These are phyloP conservation scores for Trametes punicea DNA, from an alignment of 768 basidiomycete species.

Conservation along the genomic window DNA sequence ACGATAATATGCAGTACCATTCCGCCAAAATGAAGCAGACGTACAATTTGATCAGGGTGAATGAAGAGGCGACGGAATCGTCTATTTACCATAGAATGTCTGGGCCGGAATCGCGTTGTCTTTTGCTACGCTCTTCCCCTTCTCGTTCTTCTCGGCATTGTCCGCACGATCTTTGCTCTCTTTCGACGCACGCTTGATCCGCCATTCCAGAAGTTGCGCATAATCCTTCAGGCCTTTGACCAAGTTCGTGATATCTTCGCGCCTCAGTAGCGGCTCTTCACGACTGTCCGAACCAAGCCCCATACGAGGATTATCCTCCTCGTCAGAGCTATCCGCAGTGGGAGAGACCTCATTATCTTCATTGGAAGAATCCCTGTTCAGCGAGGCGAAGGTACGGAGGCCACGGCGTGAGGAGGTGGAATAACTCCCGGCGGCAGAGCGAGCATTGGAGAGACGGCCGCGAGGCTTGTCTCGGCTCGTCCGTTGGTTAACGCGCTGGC, in stretches of 20 bases:
- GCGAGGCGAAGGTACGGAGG: slow-evolving; percentile 1
- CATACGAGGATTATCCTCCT: slow-evolving; percentile 15
- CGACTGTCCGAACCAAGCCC: slow-evolving; percentile 10
- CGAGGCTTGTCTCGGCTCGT: not conserved
- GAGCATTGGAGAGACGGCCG: slow-evolving; percentile 6
- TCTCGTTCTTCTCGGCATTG: slow-evolving; percentile 10
- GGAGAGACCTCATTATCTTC: slow-evolving; percentile 9
- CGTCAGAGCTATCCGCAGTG: slow-evolving; percentile 9
- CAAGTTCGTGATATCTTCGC: slow-evolving; percentile 40
- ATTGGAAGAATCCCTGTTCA: slow-evolving; percentile 1
- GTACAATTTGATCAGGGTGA: not conserved
- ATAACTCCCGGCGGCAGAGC: not conserved
- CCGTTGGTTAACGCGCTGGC: not conserved
- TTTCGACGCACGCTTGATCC: slow-evolving; percentile 36
- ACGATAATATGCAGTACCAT: too few species aligned
- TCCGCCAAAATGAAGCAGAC: too few species aligned
- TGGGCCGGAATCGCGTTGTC: slow-evolving; percentile 7
- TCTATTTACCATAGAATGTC: slow-evolving; percentile 18
- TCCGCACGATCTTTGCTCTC: slow-evolving; percentile 17
- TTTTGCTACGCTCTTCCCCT: slow-evolving; percentile 2
- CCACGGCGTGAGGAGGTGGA: not conserved
- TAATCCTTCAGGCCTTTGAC: slow-evolving; percentile 57
- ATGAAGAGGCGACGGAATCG: not conserved
- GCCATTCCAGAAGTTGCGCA: slow-evolving; percentile 58
- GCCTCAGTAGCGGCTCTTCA: slow-evolving; percentile 24